Evolutionary conservation across 164 flowering plant species (phyloP).

Genomic region (Magnolia changhungtana): DNA sequence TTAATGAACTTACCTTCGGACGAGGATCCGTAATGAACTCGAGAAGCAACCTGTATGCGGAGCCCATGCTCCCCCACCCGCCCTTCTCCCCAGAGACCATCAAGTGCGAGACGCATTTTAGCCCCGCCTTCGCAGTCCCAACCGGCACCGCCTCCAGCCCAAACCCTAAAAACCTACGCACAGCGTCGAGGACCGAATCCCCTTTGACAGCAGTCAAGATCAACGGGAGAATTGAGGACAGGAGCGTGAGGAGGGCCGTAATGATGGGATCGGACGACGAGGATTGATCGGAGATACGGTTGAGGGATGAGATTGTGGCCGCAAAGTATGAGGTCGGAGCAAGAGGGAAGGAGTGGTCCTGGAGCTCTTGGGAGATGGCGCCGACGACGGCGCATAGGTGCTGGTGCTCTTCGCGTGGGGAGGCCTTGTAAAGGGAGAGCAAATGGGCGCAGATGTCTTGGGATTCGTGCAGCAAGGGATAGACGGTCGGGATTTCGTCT

Average conservation of each 20-base stretch:
- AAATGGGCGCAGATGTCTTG: slow-evolving; percentile 46
- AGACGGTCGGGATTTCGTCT: background rate
- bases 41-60: slow-evolving; percentile 44
- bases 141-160: slow-evolving; percentile 16
- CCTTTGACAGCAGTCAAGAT: slow-evolving; percentile 39
- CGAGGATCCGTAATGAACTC: slow-evolving; percentile 50
- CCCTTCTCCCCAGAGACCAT: slow-evolving; percentile 34
- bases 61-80: slow-evolving; percentile 45
- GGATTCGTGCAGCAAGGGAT: slow-evolving; percentile 6
- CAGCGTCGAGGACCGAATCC: slow-evolving; percentile 28
- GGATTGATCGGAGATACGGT: slow-evolving; percentile 31
- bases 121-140: slow-evolving; percentile 33
- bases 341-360: slow-evolving; percentile 55
- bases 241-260: slow-evolving; percentile 49
- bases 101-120: slow-evolving; percentile 57
- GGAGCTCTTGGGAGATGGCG: slow-evolving; percentile 72
- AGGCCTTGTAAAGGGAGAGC: slow-evolving; percentile 43
- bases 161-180: slow-evolving; percentile 30
- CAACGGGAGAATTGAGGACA: slow-evolving; percentile 41
- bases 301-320: slow-evolving; percentile 56
- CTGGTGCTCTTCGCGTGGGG: slow-evolving; percentile 56
- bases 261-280: slow-evolving; percentile 33
- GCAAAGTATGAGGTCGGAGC: slow-evolving; percentile 66
- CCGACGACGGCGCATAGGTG: slow-evolving; percentile 72
- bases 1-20: slow-evolving; percentile 42